phyloP scores from a whole-genome alignment of 225 moss, liverwort and hornwort species.

The Marchantia polymorpha region DNA sequence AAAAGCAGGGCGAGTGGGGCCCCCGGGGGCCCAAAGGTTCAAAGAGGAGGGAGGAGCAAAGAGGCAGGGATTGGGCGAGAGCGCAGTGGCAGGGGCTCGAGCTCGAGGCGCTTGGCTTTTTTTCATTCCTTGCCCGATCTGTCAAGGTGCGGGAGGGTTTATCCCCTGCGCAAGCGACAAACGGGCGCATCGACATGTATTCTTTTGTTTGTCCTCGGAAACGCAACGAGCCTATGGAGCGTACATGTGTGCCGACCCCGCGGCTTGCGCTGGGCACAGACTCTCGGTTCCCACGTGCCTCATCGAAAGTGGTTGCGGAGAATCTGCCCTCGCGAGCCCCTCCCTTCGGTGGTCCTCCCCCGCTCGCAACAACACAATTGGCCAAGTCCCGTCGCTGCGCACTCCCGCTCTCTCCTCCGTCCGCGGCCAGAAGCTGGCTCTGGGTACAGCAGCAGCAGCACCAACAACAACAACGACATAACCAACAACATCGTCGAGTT shows the following conservation, averaged over 20 bases:
- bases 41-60: slow-evolving; percentile 1
- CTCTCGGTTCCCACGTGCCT: slow-evolving; percentile 13
- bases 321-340: background rate
- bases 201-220: background rate
- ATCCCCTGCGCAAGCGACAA: background rate
- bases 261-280: background rate
- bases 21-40: background rate
- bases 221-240: background rate
- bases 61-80: background rate
- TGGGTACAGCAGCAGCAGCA: background rate
- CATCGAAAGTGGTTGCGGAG: slow-evolving; percentile 8
- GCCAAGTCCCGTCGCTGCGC: background rate
- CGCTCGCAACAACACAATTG: background rate
- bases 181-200: slow-evolving; percentile 7
- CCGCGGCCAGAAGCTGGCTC: background rate
- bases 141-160: background rate
- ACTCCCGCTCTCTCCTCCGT: background rate
- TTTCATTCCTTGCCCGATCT: slow-evolving; percentile 7
- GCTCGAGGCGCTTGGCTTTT: background rate
- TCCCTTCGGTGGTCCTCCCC: background rate
- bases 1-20: background rate
- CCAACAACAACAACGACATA: too few relatives aligned
- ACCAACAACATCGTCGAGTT: background rate
- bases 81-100: background rate
- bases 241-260: background rate